Evolutionary conservation across 352 stramenopile species (phyloP), one percentile per base, ranked within the genome.

Genomic region (Phytopythium helicoides): DNA sequence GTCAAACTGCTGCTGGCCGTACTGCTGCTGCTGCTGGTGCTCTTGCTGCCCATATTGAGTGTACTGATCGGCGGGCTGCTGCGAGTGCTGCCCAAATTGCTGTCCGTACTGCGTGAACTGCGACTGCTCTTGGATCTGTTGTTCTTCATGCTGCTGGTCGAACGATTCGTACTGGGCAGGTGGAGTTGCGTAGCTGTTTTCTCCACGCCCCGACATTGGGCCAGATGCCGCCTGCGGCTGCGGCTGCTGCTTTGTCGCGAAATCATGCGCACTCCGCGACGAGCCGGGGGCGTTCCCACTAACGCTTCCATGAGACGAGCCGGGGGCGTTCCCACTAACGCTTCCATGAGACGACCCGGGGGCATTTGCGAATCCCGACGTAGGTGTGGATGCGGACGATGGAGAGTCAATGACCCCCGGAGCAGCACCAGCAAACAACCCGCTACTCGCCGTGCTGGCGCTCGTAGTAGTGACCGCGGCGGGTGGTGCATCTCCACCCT

Each of bases 401-500:
- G 47, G 47, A 2, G 47, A 53, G 26, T 53, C 47, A 22, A 53
- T 37, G n/a, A 54, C 47, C 15, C 51, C 47, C 12, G 52, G 65
- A 6, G 54, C 60, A 28, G 68, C 69, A 23, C 58, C 71, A 8
- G 64, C 66, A 50, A 66, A 73, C 26, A 73, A 53, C 10, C 60
- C 68, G 46, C 60, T 58, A 44, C 8, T 39, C 31, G 21, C 36
- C 10, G 51, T 54, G 4, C 42, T 49, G 9, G 60, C 38, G 12
- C n/a, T 60, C 6, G 64, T 35, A 21, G 21, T 46, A 6, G 53
- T 16, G 23, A 52, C 3, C 7, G 56, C 31, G 38, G 52, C 51
- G 16, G 54, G 38, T 22, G 37, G 58, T 3, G 70, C 68, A 49
- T 94, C 83, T 23, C 53, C 86, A 16, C 83, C 83, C 66, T 94